phyloP scores from a whole-genome alignment of 1,284 basidiomycete genomes.

The Xerocomus amazonicus region DNA sequence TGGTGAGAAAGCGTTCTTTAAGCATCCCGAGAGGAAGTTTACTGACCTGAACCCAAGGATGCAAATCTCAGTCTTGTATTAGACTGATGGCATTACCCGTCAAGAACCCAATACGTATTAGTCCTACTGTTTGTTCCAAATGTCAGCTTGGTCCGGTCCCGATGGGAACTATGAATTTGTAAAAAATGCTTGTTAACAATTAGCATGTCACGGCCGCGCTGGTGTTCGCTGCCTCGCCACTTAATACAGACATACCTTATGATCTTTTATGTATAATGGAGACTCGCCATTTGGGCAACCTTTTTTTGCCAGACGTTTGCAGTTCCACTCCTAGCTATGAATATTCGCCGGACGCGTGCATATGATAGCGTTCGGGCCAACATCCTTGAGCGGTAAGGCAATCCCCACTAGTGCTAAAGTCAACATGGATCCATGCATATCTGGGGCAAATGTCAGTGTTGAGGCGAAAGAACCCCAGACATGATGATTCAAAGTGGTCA shows the following conservation, averaged over 20 bases:
- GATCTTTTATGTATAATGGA: slow-evolving; percentile 23
- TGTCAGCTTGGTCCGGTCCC: slow-evolving; percentile 34
- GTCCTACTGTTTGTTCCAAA: slow-evolving; percentile 54
- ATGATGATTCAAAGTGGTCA: no score
- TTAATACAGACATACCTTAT: slow-evolving; percentile 22
- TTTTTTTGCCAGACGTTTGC: no score
- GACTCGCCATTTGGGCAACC: slow-evolving; percentile 1
- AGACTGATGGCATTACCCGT: slow-evolving; percentile 68
- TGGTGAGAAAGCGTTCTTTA: slow-evolving; percentile 39
- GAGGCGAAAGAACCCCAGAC: no score
- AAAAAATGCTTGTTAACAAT: not conserved
- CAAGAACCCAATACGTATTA: slow-evolving; percentile 71
- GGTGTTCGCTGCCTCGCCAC: slow-evolving; percentile 17
- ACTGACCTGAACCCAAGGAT: slow-evolving; percentile 43
- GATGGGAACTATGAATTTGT: slow-evolving; percentile 23
- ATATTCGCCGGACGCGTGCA: no score
- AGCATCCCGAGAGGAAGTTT: not conserved
- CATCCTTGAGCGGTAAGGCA: no score
- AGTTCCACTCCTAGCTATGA: not conserved
- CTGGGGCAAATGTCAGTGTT: no score
- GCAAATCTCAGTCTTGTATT: slow-evolving; percentile 55
- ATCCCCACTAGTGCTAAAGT: no score
- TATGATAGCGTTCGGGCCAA: no score
- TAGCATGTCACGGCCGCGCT: slow-evolving; percentile 16
- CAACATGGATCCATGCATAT: no score